phyloP scores from a whole-genome alignment of 2,329 filamentous ascomycete genomes.

The Sporothrix inflata region DNA sequence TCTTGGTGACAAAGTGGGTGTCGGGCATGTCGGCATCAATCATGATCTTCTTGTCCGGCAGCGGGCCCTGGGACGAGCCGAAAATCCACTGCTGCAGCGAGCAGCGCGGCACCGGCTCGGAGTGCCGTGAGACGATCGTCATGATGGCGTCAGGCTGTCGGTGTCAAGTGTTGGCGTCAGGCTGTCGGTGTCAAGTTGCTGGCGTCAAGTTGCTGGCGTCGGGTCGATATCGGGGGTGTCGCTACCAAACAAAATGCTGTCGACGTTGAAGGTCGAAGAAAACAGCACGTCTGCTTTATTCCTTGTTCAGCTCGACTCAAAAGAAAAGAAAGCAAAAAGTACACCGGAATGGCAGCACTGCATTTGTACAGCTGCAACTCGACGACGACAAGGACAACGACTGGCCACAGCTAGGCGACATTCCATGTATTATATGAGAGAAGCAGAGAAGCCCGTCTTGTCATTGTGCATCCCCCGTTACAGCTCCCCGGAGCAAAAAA shows the following conservation, averaged over 20 bases:
- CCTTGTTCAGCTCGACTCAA: background rate
- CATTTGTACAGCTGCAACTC: background rate
- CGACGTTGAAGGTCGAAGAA: background rate
- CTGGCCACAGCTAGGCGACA: background rate
- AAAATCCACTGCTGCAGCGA: constrained; percentile 62
- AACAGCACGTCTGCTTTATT: background rate
- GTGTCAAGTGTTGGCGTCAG: background rate
- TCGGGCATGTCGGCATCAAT: constrained; percentile 70
- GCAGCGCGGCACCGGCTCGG: constrained; percentile 48
- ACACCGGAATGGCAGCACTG: background rate
- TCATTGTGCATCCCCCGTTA: background rate
- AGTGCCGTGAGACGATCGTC: constrained; percentile 54
- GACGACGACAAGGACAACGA: background rate
- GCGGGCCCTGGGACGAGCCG: constrained; percentile 49
- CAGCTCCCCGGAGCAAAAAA: background rate
- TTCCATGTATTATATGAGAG: background rate
- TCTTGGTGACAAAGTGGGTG: constrained; percentile 65
- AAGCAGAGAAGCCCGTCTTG: too few species aligned
- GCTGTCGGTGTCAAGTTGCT: background rate
- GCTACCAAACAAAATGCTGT: background rate
- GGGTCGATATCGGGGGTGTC: background rate
- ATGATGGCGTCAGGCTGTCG: constrained; percentile 40
- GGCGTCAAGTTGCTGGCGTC: background rate
- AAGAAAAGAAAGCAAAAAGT: background rate
- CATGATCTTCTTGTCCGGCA: constrained; percentile 53